A percentile compares a stretch with the other conserved stretches of the same genome.
These are phyloP conservation scores for Coemansia umbellata DNA, from an alignment of 192 early-diverging fungal species.

Conservation along the genomic window DNA sequence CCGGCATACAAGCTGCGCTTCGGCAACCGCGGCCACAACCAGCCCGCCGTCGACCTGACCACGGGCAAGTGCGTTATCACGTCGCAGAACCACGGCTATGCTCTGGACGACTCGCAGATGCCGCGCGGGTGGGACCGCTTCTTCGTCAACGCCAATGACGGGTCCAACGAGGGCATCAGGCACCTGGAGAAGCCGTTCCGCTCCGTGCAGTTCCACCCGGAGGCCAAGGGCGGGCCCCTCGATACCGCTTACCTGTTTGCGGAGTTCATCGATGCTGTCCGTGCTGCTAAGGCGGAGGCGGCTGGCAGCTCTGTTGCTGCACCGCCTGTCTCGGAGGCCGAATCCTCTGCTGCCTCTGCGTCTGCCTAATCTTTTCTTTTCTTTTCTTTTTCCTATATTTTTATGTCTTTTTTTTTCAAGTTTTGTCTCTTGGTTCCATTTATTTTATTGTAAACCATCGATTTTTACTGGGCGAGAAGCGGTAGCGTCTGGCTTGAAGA, in stretches of 20 bases:
- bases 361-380: background rate
- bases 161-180: constrained; percentile 89
- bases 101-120: constrained; percentile 63
- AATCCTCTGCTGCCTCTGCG: background rate
- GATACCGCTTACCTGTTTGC: constrained; percentile 92
- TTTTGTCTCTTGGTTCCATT: background rate
- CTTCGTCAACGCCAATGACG: constrained; percentile 95
- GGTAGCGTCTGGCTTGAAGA: too few species aligned
- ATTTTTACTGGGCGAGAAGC: too few species aligned
- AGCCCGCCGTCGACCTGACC: constrained; percentile 79
- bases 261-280: constrained; percentile 68
- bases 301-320: constrained; percentile 11
- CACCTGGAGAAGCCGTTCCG: constrained; percentile 68
- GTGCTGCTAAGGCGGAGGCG: constrained; percentile 42
- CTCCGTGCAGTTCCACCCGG: constrained; percentile 95
- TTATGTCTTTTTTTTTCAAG: background rate
- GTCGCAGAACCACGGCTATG: constrained; percentile 94
- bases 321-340: background rate
- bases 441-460: too few species aligned
- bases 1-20: constrained; percentile 84
- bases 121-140: constrained; percentile 76
- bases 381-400: background rate
- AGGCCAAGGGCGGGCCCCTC: constrained; percentile 88
- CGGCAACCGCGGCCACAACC: constrained; percentile 97
- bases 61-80: constrained; percentile 84